These are phyloP conservation scores for Boletus pseudopeckii DNA, from an alignment of 768 basidiomycete species.

Conservation along the genomic window DNA sequence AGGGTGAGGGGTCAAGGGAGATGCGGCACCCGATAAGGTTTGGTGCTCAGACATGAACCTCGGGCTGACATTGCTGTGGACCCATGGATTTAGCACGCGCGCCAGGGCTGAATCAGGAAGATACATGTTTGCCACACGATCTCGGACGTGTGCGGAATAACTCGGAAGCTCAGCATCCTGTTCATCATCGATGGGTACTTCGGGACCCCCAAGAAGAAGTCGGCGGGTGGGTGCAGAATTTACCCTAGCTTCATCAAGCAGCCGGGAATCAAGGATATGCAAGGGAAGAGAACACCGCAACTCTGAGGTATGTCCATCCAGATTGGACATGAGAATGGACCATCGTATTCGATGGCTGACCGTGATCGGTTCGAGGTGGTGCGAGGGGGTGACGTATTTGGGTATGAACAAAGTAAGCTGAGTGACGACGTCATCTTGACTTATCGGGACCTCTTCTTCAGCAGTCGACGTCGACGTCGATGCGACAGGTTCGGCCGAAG, in stretches of 20 bases:
- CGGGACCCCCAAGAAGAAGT: constrained; percentile 37
- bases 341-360: constrained; percentile 79
- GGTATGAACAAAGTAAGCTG: constrained; percentile 62
- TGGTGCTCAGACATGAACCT: constrained; percentile 21
- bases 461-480: constrained; percentile 2
- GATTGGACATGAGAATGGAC: constrained; percentile 76
- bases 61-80: constrained; percentile 41
- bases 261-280: constrained; percentile 69
- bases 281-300: constrained; percentile 92
- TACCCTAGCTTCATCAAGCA: constrained; percentile 72
- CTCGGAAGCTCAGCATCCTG: constrained; percentile 79
- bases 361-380: constrained; percentile 69
- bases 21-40: constrained; percentile 25
- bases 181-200: constrained; percentile 41
- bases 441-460: constrained; percentile 23
- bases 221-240: constrained; percentile 74
- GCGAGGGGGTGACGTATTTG: constrained; percentile 60
- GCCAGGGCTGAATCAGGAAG: constrained; percentile 60
- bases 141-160: constrained; percentile 85
- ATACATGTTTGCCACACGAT: constrained; percentile 81
- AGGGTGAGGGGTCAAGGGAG: constrained; percentile 39
- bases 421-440: constrained; percentile 53
- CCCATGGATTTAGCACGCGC: constrained; percentile 65
- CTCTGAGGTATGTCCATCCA: constrained; percentile 90
- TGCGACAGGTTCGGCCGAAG: constrained; percentile 7